phyloP scores from a whole-genome alignment of 208 protist genomes.

The Acanthamoeba lenticulata region DNA sequence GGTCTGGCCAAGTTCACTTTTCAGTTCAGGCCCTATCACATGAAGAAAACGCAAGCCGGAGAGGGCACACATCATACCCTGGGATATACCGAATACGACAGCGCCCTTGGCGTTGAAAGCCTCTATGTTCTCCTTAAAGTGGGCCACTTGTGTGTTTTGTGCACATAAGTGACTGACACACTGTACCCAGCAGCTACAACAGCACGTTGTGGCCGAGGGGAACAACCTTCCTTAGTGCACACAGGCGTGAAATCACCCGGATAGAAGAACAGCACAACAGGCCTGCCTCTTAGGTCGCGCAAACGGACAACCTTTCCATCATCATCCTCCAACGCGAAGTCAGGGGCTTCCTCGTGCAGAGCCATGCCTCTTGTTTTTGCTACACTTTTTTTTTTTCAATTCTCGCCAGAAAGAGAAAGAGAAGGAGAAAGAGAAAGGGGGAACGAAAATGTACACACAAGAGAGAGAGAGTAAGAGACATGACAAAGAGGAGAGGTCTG shows the following conservation, averaged over 20 bases:
- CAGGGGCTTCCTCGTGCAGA: not conserved
- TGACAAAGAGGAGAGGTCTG: no score
- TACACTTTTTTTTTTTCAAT: not conserved
- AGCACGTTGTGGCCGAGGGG: not conserved
- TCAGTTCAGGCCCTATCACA: not conserved
- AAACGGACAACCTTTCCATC: not conserved
- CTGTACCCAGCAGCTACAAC: not conserved
- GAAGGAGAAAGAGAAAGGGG: no score
- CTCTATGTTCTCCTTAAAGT: not conserved
- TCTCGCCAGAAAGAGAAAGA: no score
- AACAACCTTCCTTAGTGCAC: conserved; percentile 37
- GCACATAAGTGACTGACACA: not conserved
- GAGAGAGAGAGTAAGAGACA: no score
- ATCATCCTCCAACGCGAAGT: not conserved
- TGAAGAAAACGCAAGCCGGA: not conserved
- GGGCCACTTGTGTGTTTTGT: not conserved
- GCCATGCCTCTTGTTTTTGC: not conserved
- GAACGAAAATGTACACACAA: no score
- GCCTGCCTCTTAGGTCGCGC: not conserved
- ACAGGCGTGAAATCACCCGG: conserved; percentile 16
- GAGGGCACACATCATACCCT: not conserved
- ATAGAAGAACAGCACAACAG: conserved; percentile 53
- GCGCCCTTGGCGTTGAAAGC: conserved; percentile 6
- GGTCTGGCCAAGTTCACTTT: not conserved
- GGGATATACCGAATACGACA: not conserved